Conservation (phyloP, 1,139 yeast genomes). For the Candida dubliniensis region DNA sequence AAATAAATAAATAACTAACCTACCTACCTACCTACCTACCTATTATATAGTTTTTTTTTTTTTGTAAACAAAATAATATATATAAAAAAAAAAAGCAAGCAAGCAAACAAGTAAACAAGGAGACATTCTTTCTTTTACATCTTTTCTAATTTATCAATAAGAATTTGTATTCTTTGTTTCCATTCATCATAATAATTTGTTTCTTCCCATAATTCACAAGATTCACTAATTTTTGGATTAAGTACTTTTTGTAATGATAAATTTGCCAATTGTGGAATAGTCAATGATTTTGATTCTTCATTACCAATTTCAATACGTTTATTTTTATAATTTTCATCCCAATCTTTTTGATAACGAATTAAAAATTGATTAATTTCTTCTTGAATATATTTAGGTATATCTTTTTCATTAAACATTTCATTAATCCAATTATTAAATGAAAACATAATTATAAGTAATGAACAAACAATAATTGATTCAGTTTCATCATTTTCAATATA, state of each 20-base stretch:
- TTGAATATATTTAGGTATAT: slow-evolving; percentile 3
- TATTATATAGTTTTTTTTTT: too few relatives aligned
- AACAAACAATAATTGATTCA: slow-evolving; percentile 8
- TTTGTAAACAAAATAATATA: too few relatives aligned
- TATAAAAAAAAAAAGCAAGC: too few relatives aligned
- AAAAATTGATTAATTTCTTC: slow-evolving; percentile 7
- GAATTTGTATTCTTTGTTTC: slow-evolving; percentile 4
- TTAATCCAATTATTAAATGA: slow-evolving; percentile 5
- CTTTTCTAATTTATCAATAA: slow-evolving; percentile 5
- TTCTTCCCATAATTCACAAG: slow-evolving; percentile 13
- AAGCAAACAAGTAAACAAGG: slow-evolving; percentile 46
- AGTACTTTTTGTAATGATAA: slow-evolving; percentile 4
- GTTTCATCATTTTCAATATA: slow-evolving; percentile 14
- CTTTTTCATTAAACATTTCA: background rate
- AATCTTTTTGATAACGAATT: slow-evolving; percentile 4
- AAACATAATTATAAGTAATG: slow-evolving; percentile 11
- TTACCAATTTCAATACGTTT: background rate
- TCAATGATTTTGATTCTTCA: background rate
- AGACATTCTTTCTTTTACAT: background rate
- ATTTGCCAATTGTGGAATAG: background rate
- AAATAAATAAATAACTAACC: too few relatives aligned
- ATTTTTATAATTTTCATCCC: slow-evolving; percentile 3
- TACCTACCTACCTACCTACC: too few relatives aligned
- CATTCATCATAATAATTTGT: slow-evolving; percentile 8
- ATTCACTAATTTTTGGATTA: slow-evolving; percentile 10